Conservation (phyloP, 176 grass and related monocot genomes). For the Aechmea fasciata region DNA sequence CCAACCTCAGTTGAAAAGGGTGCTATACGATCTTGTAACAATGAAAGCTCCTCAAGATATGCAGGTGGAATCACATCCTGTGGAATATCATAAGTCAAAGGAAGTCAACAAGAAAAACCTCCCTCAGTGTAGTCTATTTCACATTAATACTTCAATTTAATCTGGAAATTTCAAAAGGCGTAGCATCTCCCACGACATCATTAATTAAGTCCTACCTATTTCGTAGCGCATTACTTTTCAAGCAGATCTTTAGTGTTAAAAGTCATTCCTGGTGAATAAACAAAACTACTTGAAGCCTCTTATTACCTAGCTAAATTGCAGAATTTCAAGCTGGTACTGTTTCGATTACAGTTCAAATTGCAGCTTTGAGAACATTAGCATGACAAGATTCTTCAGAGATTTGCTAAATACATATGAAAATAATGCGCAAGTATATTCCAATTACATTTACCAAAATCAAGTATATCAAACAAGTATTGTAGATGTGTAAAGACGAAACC, state of each 20-base stretch:
- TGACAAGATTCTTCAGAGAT: neutral
- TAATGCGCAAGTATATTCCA: neutral
- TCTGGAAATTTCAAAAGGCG: too few species aligned
- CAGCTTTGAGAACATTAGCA: neutral
- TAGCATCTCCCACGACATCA: too few species aligned
- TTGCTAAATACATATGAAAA: neutral
- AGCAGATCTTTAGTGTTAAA: neutral
- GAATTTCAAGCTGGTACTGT: neutral
- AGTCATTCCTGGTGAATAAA: too few species aligned
- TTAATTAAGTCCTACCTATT: too few species aligned
- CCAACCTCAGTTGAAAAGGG: conserved; percentile 86
- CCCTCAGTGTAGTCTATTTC: too few species aligned
- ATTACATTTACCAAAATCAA: neutral
- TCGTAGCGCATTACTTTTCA: neutral
- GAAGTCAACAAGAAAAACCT: conserved; percentile 4
- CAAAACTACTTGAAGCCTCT: too few species aligned
- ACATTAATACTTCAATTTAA: too few species aligned
- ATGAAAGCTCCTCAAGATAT: conserved; percentile 82
- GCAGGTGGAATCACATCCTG: conserved; percentile 96
- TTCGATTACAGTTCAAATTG: neutral
- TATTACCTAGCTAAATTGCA: neutral
- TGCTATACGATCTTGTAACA: conserved; percentile 87
- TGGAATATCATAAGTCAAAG: conserved; percentile 12
- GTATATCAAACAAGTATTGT: neutral
- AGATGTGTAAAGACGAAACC: neutral